Base-by-base conservation (phyloP, 2,329 filamentous ascomycete genomes). In the Septoria linicola region DNA sequence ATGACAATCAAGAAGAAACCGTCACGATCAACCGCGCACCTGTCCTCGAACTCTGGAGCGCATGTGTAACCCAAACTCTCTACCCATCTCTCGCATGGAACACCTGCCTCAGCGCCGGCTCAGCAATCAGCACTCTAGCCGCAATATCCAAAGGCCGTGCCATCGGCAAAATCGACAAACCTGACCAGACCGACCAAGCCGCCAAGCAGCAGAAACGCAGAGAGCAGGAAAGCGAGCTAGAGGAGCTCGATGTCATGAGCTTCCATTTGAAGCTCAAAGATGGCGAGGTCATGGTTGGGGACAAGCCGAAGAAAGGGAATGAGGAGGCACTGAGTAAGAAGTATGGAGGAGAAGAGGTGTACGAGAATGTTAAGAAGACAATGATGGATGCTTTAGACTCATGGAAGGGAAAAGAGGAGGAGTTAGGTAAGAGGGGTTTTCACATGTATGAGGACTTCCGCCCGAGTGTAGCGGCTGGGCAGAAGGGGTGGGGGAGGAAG, bases 11-110 rank as follows among this genome's bases (percentile, higher is more conserved):
- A 27, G 23, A 42, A n/a, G 47, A 41, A 13, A 45, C 31, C 13
- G 62, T 68, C 41, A 49, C 58, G 4, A 68, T 68, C 54, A 68
- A 67, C 32, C 64, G 66, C 10, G 61, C 65, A 3, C 64, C 67
- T 1, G 61, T 69, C 6, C 59, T 70, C 21, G 62, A 66, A 8
- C 59, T 68, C 5, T 67, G 63, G 64, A 51, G 56, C 3, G 56
- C 59, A 6, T 60, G 54, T 40, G 58, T 68, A 14, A 54, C 63
- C 4, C 59, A 65, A 5, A 50, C 60, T 25, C 31, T 64, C n/a
- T 57, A 68, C 45, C 63, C 64, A 8, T 42, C 52, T 0, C 47
- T 68, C 0, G 23, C 55, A 1, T 68, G 66, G 66, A 25, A 50
- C 7, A 69, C 66, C 21, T 66, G 66, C 45, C 56, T 69, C 11